Evolutionary conservation across 2,329 filamentous ascomycete genomes (phyloP), one percentile per base, ranked within the genome.

Genomic region (Scorias spongiosa): DNA sequence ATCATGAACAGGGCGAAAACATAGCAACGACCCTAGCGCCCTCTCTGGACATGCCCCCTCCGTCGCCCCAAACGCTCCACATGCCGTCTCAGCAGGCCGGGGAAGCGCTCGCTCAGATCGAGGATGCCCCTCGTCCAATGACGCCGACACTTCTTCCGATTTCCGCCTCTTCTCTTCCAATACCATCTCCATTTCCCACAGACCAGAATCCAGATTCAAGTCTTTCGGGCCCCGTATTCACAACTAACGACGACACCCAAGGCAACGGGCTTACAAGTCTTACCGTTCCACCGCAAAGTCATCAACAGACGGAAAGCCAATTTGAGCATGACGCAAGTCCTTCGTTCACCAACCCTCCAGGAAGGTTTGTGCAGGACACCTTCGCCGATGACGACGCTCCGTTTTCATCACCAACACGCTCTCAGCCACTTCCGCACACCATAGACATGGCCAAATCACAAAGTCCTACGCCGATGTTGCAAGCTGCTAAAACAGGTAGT

Each of bases 161-260:
- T 9, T 45, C 54, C 14, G 53, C 53, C 10, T 52, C 53, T 10
- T 50, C 45, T 10, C 41, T 62, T 12, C 56, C 59, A 29, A 42
- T 61, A n/a, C 59, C 58, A 4, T 61, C 59, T 12, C 58, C 59
- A 1, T 61, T 60, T 41, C 57, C 58, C 20, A 46, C 43, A 1
- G 49, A 51, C n/a, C 28, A 43, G 15, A 20, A 39, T 26, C 43
- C 44, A 36, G 4, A 36, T 12, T 9, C 32, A 36, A 36, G 4
- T 4, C 9, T 9, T 36, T 15, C 32, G 9, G 32, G 9, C 5
- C 32, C 32, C 5, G 3, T 36, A 3, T 36, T 9, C 9, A 12
- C 3, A 5, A 15, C 12, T 15, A 3, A 36, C 32, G 32, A 36
- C 9, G 4, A 36, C 5, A 26, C 7, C 20, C 20, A 26, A 26